Evolutionary conservation across 1,139 yeast genomes (phyloP), one percentile per base, ranked within the genome.

Genomic region (Schizosaccharomyces versatilis): DNA sequence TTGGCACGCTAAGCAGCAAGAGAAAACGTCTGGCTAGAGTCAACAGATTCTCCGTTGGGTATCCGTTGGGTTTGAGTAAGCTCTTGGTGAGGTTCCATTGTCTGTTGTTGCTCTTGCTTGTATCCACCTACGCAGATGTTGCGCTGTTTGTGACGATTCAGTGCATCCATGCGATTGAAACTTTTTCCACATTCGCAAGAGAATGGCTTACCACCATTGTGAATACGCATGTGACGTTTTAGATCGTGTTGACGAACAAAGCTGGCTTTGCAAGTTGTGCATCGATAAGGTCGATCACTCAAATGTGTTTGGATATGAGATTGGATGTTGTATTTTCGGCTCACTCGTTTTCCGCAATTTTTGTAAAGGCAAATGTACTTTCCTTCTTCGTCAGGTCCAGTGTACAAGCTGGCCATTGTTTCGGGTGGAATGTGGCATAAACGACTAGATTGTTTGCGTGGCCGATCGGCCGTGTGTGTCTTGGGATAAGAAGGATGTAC

Each of bases 221-320:
- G 99, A 19, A 90, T 84, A 65, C 85, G 86, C 59, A 79, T 79
- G 64, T 93, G 99, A 59, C 99, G 76, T 58, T 86, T 78, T 62
- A 93, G 72, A 68, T 93, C 99, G 65, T 93, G 98, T 60, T 93
- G 95, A 52, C 94, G 72, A 14, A 84, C 94, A 68, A 84, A 84
- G 53, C 80, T 73, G 60, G 84, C 80, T 6, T 69, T 68, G 62
- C 81, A 77, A 10, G 62, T 61, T 3, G 78, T 77, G 66, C 90
- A 83, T 2, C 66, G 59, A 63, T 82, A 80, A 5, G 99, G 99
- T 56, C 97, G 72, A 67, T 93, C 98, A 66, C 93, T 81, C 55
- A 93, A 70, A 71, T 93, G 99, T 0, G 98, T 93, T 66, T 93
- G 98, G 57, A 93, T 88, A 66, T 93, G 99, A 0, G 96, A 85